Evolutionary conservation across 2,329 filamentous ascomycete genomes (phyloP).

Genomic region (Colletotrichum liriopes): DNA sequence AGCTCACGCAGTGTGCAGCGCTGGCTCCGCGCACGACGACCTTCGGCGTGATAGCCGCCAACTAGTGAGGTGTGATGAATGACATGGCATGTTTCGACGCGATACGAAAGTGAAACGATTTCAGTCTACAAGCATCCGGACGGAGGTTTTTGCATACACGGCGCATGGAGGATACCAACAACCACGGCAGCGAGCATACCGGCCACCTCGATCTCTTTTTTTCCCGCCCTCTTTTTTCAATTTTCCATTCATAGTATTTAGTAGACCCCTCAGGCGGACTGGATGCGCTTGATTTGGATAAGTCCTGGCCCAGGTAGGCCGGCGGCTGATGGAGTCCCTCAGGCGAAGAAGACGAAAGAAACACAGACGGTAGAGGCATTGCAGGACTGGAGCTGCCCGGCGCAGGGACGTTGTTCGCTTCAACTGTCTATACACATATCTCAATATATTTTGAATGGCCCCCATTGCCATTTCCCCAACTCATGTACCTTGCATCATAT

Average conservation of each 20-base stretch:
- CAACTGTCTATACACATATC: slow-evolving; percentile 4
- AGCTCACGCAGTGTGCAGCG: slow-evolving; percentile 70
- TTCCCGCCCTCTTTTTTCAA: neutral
- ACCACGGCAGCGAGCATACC: slow-evolving; percentile 7
- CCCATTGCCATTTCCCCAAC: slow-evolving; percentile 8
- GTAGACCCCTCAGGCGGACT: slow-evolving; percentile 15
- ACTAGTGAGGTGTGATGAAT: slow-evolving; percentile 1
- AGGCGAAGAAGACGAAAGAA: neutral
- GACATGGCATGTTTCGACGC: slow-evolving; percentile 4
- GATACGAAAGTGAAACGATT: slow-evolving; percentile 15
- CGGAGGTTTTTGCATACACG: slow-evolving; percentile 24
- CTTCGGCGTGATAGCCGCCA: slow-evolving; percentile 8
- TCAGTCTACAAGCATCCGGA: neutral
- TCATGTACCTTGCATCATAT: slow-evolving; percentile 18
- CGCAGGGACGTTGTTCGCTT: slow-evolving; percentile 21
- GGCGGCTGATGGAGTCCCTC: neutral
- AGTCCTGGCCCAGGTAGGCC: slow-evolving; percentile 16
- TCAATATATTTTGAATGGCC: slow-evolving; percentile 7
- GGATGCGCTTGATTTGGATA: slow-evolving; percentile 9
- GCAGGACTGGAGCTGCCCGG: slow-evolving; percentile 28
- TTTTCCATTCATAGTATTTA: slow-evolving; percentile 2
- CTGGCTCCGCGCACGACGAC: slow-evolving; percentile 67
- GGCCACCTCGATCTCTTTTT: neutral
- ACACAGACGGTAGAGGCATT: neutral
- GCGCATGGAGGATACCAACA: slow-evolving; percentile 39